Evolutionary conservation across 805 yeast genomes (phyloP).

Genomic region (Scheffersomyces amazonensis): DNA sequence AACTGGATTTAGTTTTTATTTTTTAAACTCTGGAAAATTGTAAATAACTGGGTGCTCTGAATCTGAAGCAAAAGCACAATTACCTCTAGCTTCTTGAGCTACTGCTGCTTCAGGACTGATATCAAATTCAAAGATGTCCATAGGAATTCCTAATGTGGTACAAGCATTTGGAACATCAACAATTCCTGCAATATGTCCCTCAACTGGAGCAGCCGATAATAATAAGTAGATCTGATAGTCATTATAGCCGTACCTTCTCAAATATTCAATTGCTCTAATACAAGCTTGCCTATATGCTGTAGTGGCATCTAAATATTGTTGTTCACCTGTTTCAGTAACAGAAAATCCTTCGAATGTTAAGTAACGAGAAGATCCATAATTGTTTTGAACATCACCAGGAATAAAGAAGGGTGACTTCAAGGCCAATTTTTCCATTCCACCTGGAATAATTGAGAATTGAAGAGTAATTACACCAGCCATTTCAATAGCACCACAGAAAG

Average conservation of each 20-base stretch:
- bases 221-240: slow-evolving; percentile 49
- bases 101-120: slow-evolving; percentile 35
- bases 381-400: slow-evolving; percentile 48
- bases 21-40: slow-evolving; percentile 5
- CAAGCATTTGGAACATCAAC: slow-evolving; percentile 54
- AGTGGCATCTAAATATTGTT: slow-evolving; percentile 44
- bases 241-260: slow-evolving; percentile 47
- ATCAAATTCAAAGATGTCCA: slow-evolving; percentile 52
- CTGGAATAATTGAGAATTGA: slow-evolving; percentile 37
- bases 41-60: slow-evolving; percentile 11
- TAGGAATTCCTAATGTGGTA: slow-evolving; percentile 49
- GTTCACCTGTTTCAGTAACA: slow-evolving; percentile 47
- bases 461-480: slow-evolving; percentile 49
- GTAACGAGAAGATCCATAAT: slow-evolving; percentile 47
- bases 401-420: slow-evolving; percentile 47
- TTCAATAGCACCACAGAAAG: slow-evolving; percentile 55
- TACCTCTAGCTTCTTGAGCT: slow-evolving; percentile 24
- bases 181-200: slow-evolving; percentile 51
- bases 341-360: slow-evolving; percentile 53
- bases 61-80: slow-evolving; percentile 34
- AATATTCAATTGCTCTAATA: slow-evolving; percentile 46
- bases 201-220: slow-evolving; percentile 47
- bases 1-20: not conserved
- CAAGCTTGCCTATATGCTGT: slow-evolving; percentile 53
- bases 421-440: slow-evolving; percentile 38